A percentile compares a stretch with the other conserved stretches of the same genome.
Conservation (phyloP, 139 green algal genomes). For the Penium margaritaceum region DNA sequence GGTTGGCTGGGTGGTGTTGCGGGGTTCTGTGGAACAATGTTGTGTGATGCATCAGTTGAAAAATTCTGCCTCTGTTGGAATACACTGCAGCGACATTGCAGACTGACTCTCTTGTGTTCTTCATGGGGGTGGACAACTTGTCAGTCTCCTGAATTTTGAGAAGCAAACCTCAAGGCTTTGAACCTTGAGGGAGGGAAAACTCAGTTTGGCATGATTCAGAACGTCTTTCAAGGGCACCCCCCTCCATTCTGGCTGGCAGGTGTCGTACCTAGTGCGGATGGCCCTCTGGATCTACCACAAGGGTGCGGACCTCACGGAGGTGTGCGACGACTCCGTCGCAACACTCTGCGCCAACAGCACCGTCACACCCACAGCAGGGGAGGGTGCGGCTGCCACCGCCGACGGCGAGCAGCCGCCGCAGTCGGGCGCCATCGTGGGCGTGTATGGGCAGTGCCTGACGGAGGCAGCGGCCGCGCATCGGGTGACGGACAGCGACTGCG, state of each 20-base stretch:
- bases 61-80: too few relatives aligned
- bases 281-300: constrained; percentile 71
- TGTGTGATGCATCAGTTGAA: background rate
- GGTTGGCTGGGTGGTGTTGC: background rate
- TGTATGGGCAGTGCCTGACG: constrained; percentile 64
- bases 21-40: background rate
- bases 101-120: too few relatives aligned
- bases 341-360: constrained; percentile 54
- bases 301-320: constrained; percentile 56
- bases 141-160: too few relatives aligned
- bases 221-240: too few relatives aligned
- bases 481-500: too few relatives aligned
- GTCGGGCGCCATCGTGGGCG: constrained; percentile 48
- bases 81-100: too few relatives aligned
- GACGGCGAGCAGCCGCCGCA: background rate
- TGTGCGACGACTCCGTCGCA: constrained; percentile 64
- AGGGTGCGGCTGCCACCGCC: background rate
- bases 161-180: too few relatives aligned
- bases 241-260: constrained; percentile 46
- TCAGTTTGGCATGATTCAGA: too few relatives aligned
- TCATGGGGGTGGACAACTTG: too few relatives aligned
- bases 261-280: constrained; percentile 70
- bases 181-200: too few relatives aligned
- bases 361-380: background rate
- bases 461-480: background rate